Evolutionary conservation across 495 filamentous ascomycete species (phyloP).

Genomic region (Glarea lozoyensis): DNA sequence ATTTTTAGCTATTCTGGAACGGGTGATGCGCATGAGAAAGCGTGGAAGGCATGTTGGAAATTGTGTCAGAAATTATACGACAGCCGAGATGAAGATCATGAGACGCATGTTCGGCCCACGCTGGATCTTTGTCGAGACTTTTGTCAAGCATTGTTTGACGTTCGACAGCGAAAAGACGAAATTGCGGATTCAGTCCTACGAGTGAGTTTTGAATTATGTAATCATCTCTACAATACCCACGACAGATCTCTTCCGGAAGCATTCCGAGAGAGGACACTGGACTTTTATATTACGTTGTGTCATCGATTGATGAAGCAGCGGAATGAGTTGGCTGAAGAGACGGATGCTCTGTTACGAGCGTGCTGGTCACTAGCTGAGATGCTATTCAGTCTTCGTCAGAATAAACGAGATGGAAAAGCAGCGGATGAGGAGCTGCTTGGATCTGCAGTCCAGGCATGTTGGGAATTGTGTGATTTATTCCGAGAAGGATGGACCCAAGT

Average conservation of each 20-base stretch:
- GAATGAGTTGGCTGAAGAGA: conserved; percentile 64
- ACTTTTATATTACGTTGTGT: conserved; percentile 89
- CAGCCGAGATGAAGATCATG: conserved; percentile 60
- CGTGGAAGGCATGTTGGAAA: conserved; percentile 89
- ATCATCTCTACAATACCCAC: conserved; percentile 87
- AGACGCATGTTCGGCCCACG: conserved; percentile 64
- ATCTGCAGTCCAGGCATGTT: conserved; percentile 85
- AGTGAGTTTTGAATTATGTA: conserved; percentile 91
- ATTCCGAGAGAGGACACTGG: conserved; percentile 80
- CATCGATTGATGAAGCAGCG: conserved; percentile 92
- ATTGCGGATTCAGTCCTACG: conserved; percentile 73
- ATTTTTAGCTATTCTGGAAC: conserved; percentile 63
- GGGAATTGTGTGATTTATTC: conserved; percentile 92
- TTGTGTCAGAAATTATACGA: conserved; percentile 84
- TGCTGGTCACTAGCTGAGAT: conserved; percentile 91
- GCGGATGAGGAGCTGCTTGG: conserved; percentile 77
- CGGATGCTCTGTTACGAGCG: conserved; percentile 71
- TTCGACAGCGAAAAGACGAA: conserved; percentile 65
- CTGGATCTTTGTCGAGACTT: conserved; percentile 86
- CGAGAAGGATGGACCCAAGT: conserved; percentile 89
- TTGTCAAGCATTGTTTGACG: conserved; percentile 83
- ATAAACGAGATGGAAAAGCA: conserved; percentile 58
- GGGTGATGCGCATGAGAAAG: conserved; percentile 67
- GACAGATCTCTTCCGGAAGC: conserved; percentile 78
- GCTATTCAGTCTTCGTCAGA: conserved; percentile 87